phyloP scores from a whole-genome alignment of 75 land plant species.

The Pinus taeda region DNA sequence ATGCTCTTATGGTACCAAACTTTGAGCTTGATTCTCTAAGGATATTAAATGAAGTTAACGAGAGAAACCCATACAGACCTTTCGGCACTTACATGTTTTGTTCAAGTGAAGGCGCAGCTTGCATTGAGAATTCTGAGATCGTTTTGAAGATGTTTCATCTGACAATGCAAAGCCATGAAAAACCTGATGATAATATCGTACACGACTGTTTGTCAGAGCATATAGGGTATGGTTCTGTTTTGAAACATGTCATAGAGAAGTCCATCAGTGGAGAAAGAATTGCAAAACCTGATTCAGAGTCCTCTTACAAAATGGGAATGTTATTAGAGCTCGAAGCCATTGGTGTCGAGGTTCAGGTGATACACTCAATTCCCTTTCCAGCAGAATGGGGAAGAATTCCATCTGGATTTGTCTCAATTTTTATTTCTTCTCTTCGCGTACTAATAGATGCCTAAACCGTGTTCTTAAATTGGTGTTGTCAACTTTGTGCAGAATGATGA shows the following conservation, averaged over 20 bases:
- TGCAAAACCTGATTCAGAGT: background rate
- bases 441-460: too few species aligned
- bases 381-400: too few species aligned
- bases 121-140: slow-evolving; percentile 43
- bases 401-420: background rate
- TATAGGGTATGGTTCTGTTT: background rate
- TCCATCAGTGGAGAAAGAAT: background rate
- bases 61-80: slow-evolving; percentile 51
- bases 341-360: background rate
- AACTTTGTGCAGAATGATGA: too few species aligned
- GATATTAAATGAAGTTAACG: too few species aligned
- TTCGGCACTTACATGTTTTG: slow-evolving; percentile 50
- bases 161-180: background rate
- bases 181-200: background rate
- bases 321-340: background rate
- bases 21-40: too few species aligned
- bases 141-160: slow-evolving; percentile 46
- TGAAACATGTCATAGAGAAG: background rate
- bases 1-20: background rate
- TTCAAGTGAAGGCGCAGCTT: slow-evolving; percentile 21
- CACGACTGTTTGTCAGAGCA: background rate
- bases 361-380: background rate
- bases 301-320: background rate
- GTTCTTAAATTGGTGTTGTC: too few species aligned
- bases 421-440: too few species aligned